Evolutionary conservation across 345 rosid species (phyloP), one percentile per base, ranked within the genome.

Genomic region (Arabis hirsuta): DNA sequence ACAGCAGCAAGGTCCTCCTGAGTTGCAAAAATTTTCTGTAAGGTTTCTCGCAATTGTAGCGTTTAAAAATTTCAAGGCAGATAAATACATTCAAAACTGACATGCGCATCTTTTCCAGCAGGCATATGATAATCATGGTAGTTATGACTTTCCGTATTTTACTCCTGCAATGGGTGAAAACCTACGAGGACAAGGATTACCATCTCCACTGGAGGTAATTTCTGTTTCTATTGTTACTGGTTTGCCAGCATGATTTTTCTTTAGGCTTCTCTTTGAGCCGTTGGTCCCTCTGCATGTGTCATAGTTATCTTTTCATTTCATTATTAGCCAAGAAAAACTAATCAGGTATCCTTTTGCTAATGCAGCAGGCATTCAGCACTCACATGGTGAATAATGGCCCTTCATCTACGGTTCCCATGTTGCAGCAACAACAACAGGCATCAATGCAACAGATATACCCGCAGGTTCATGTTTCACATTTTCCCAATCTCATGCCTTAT

Each of bases 391-490:
- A 77, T 78, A 79, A 72, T 74, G 61, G 81, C 74, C 81, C 92
- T 11, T 64, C 90, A 53, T 88, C 96, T 34, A 66, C 94, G 31
- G 68, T 86, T 54, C 73, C 96, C 53, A 80, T 85, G 86, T 86
- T 86, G 46, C 96, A 89, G 77, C 96, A 84, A n/a, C 97, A 60
- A 41, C 94, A 78, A 26, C 73, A 60, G 51, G 85, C 83, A 32
- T 87, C 81, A 56, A 77, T 87, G 77, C 80, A 91, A 45, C 97
- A 90, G 79, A 86, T 93, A 86, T 93, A 88, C 78, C 97, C 93
- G 24, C 98, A 85, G 84, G 90, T 89, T 67, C 98, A 93, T 41
- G 80, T 93, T 65, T 83, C 97, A 55, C 98, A 89, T 76, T 90
- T 58, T 68, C 73, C 90, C 22, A 89, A 85, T 74, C 70, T 87